Conservation (phyloP, 441 rosid genomes). For the Erysimum cheiri region DNA sequence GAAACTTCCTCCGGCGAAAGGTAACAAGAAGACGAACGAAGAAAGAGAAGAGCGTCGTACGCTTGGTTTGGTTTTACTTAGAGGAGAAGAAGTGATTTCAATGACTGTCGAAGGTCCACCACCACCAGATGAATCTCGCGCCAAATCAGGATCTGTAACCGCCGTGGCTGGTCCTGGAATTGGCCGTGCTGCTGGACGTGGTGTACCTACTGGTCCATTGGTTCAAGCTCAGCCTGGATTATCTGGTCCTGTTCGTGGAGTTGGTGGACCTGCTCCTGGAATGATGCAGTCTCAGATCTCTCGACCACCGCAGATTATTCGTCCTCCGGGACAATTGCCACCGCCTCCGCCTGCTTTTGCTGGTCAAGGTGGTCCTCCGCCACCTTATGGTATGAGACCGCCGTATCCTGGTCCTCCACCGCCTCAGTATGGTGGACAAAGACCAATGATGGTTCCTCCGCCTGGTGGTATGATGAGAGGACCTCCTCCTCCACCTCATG, state of each 20-base stretch:
- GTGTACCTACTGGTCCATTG: constrained; percentile 8
- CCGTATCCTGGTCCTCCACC: constrained; percentile 12
- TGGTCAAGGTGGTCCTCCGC: constrained; percentile 16
- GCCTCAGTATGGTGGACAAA: constrained; percentile 11
- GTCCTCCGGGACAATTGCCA: background rate
- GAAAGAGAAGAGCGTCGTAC: constrained; percentile 12
- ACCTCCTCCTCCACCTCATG: constrained; percentile 13
- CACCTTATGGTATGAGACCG: constrained; percentile 9
- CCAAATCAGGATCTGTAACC: background rate
- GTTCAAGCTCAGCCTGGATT: constrained; percentile 11
- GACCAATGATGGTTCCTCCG: constrained; percentile 13
- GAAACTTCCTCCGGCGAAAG: background rate
- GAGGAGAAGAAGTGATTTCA: constrained; percentile 4
- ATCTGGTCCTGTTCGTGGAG: constrained; percentile 13
- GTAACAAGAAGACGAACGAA: background rate
- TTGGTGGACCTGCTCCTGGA: constrained; percentile 9
- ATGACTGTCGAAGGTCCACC: constrained; percentile 12
- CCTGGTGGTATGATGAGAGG: constrained; percentile 22
- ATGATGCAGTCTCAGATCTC: constrained; percentile 16
- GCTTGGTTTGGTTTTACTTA: constrained; percentile 9
- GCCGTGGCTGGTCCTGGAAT: constrained; percentile 2
- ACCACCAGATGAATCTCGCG: constrained; percentile 6
- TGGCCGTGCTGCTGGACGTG: constrained; percentile 15
- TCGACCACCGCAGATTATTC: background rate
- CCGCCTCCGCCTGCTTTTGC: background rate